Base-by-base conservation (phyloP, 805 yeast species). In the Pichia heedii region DNA sequence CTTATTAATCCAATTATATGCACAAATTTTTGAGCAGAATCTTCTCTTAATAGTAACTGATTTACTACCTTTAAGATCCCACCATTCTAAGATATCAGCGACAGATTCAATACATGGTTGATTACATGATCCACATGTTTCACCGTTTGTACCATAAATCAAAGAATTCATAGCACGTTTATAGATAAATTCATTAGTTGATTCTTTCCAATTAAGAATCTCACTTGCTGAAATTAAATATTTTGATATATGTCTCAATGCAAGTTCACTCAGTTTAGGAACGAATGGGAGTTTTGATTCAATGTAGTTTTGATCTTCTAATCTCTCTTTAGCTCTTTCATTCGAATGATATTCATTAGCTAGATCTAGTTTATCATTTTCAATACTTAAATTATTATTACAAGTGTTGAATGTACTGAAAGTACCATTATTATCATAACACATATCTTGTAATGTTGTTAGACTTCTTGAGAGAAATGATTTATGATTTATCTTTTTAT, bases 71-170 rank as follows among this genome's bases (percentile, higher is more conserved):
- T 72, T 65, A 38, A 77, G 65, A 51, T 79, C 79, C 84, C 85
- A 79, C 84, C 84, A 79, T 54, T 79, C 84, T 47, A 71, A 54
- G 1, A 72, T 67, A 50, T 78, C 80, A 0, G 83, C 84, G 13
- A 69, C 66, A 2, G 81, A 74, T 43, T 77, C 79, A 7, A 77
- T 70, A 3, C 72, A 64, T n/a, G 69, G 62, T 4, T 57, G 45
- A 8, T 65, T 58, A 56, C 85, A 79, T 35, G 65, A 62, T 3
- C 76, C 71, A 54, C 85, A 79, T 0, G 67, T 61, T 46, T 77
- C 81, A 15, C 70, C 69, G 50, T 69, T 67, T 4, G 66, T 56
- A 2, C 73, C 83, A 49, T 70, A 71, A 24, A 71, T 67, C n/a
- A 79, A 61, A 0, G 83, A 80, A 42, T 67, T 66, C 3, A 74